Base-by-base conservation (phyloP, 2,329 filamentous ascomycete genomes). In the Aspergillus melleus region DNA sequence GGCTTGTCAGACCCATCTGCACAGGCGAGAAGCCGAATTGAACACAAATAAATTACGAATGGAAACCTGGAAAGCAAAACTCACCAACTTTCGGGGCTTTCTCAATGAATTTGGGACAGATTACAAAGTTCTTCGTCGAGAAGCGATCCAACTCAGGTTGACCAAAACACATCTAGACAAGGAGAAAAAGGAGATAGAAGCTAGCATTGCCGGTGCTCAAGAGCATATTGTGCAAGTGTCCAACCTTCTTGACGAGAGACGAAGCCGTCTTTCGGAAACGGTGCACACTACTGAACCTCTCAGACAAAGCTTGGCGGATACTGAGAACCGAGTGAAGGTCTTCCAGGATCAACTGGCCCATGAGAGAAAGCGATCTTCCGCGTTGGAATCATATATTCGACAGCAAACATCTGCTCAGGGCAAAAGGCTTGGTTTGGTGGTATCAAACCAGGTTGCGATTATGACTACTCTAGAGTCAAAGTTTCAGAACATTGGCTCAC, bases 41-140 rank as follows among this genome's bases (percentile, higher is more conserved):
- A 66, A 62, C 9, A 47, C 60, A 6, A 65, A 69, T 9, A 64
- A 61, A 39, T 56, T 66, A 8, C 68, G 70, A 19, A 59, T 75
- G 26, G 70, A 72, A 19, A 61, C 65, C 29, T 78, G 75, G 75
- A 77, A 73, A 60, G 54, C 58, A 5, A 76, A 72, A 36, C 58
- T 78, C 6, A 53, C 57, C 6, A 75, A 69, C 51, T 67, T 77
- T 56, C 73, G 70, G 60, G 39, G 58, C 19, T 64, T 76, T 24
- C 63, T 77, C 29, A 71, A 70, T 54, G 69, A 70, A 6, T 58
- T 78, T n/a, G 74, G 74, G 5, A 66, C 66, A 9, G 70, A 74
- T 14, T 73, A 74, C 46, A 70, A 75, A 22, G 51, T 39, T 6
- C 69, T 77, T 46, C 70, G 68, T 16, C 64, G 65, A 6, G 72